Conservation (phyloP, 208 protist species). For the Leishmania braziliensis region DNA sequence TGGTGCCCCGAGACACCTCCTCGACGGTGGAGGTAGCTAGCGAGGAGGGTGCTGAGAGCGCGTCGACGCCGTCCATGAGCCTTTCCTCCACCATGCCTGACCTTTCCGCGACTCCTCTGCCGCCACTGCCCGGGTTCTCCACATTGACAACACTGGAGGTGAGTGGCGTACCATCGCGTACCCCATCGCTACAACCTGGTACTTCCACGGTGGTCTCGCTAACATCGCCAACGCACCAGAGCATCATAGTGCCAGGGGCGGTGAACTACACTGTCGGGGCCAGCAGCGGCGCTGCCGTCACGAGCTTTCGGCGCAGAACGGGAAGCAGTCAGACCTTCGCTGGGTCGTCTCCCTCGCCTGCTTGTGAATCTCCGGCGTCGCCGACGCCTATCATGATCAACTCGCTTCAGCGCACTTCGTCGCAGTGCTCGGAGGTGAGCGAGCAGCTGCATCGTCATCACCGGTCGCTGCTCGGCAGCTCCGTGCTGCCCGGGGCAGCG, state of each 20-base stretch:
- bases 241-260: not conserved
- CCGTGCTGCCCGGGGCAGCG: slow-evolving; percentile 4
- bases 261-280: not conserved
- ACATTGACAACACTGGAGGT: not conserved
- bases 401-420: slow-evolving; percentile 16
- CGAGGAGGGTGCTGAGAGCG: not conserved
- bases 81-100: slow-evolving; percentile 32
- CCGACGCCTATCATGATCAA: slow-evolving; percentile 26
- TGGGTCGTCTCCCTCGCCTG: not conserved
- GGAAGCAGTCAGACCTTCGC: not conserved
- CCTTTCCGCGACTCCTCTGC: slow-evolving; percentile 17
- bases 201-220: not conserved
- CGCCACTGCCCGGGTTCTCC: not conserved
- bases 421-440: slow-evolving; percentile 24
- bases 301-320: slow-evolving; percentile 8
- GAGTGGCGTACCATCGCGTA: not conserved
- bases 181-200: not conserved
- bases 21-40: not conserved
- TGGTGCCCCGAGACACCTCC: not conserved
- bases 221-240: not conserved
- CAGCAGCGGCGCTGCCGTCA: not conserved
- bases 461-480: slow-evolving; percentile 12
- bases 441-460: slow-evolving; percentile 19
- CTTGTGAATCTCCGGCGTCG: not conserved
- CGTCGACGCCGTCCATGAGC: slow-evolving; percentile 1